Conservation (phyloP, 2,329 filamentous ascomycete genomes). For the Penicillium sp. region DNA sequence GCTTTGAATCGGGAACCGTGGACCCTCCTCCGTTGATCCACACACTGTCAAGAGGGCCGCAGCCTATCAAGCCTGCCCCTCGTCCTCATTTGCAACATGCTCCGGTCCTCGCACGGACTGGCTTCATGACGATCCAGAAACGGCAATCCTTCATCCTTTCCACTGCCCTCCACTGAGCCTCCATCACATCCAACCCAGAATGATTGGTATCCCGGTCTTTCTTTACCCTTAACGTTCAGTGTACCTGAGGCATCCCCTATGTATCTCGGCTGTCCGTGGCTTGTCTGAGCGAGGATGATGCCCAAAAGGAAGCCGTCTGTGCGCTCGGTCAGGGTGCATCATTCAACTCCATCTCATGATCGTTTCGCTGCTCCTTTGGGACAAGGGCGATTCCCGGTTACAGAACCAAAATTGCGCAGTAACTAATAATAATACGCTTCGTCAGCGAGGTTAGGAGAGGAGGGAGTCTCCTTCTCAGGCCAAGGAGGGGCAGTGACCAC, state of each 20-base stretch:
- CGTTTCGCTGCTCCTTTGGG: conserved; percentile 17
- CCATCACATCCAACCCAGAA: conserved; percentile 17
- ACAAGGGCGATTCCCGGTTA: conserved; percentile 19
- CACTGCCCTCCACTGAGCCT: conserved; percentile 8
- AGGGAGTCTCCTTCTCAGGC: conserved; percentile 4
- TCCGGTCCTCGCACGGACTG: conserved; percentile 6
- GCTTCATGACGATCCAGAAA: conserved; percentile 7
- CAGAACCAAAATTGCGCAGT: conserved; percentile 20
- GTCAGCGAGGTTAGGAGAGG: background rate
- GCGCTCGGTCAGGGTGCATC: conserved; percentile 24
- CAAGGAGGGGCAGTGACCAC: conserved; percentile 24
- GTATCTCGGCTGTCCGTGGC: conserved; percentile 11
- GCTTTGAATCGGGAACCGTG: conserved; percentile 1
- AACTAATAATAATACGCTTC: conserved; percentile 7
- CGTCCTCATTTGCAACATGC: conserved; percentile 2
- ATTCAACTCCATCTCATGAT: conserved; percentile 26
- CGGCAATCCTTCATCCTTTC: background rate
- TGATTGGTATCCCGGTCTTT: conserved; percentile 24
- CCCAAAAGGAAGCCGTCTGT: conserved; percentile 26
- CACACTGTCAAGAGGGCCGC: conserved; percentile 7
- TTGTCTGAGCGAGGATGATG: conserved; percentile 15
- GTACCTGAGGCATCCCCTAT: conserved; percentile 22
- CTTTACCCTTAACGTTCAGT: conserved; percentile 2
- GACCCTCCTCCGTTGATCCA: conserved; percentile 2
- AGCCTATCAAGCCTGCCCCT: conserved; percentile 12